These are phyloP conservation scores for Curvularia hawaiiensis DNA, from an alignment of 2,329 filamentous ascomycete genomes.

Conservation along the genomic window DNA sequence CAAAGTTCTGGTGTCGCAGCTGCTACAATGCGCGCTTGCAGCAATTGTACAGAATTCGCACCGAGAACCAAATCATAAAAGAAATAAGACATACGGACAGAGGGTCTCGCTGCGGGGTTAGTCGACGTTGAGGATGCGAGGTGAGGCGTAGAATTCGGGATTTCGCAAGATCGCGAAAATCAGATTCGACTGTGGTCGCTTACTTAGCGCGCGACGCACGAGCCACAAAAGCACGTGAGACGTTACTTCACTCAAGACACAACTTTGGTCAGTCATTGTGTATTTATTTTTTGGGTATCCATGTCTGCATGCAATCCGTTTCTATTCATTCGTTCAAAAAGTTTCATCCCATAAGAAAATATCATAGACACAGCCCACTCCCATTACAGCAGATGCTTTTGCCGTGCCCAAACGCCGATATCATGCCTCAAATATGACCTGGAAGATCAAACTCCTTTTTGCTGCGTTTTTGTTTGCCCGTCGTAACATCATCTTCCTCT, in stretches of 20 bases:
- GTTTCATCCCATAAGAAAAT: background rate
- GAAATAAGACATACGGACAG: conserved; percentile 33
- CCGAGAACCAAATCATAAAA: background rate
- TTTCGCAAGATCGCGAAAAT: conserved; percentile 20
- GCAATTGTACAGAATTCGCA: conserved; percentile 1
- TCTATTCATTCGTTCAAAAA: background rate
- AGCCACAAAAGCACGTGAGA: conserved; percentile 11
- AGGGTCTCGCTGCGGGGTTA: conserved; percentile 34
- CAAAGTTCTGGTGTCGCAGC: background rate
- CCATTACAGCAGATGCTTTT: conserved; percentile 5
- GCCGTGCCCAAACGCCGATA: conserved; percentile 18
- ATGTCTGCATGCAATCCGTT: conserved; percentile 2
- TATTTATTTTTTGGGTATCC: conserved; percentile 9
- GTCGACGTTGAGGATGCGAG: conserved; percentile 32
- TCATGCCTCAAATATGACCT: conserved; percentile 40
- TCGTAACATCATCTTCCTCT: conserved; percentile 36
- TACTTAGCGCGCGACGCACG: conserved; percentile 21
- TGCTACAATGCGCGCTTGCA: background rate
- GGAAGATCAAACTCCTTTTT: conserved; percentile 42
- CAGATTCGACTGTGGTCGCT: conserved; percentile 25
- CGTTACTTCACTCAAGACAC: background rate
- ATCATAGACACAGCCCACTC: background rate
- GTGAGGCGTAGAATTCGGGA: conserved; percentile 27
- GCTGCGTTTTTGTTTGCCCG: conserved; percentile 25
- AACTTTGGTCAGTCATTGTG: background rate